Percentiles rank a stretch among this genome's conserved stretches.
Evolutionary conservation across 108 stramenopile species (phyloP).

Genomic region (Cyclotella cryptica): DNA sequence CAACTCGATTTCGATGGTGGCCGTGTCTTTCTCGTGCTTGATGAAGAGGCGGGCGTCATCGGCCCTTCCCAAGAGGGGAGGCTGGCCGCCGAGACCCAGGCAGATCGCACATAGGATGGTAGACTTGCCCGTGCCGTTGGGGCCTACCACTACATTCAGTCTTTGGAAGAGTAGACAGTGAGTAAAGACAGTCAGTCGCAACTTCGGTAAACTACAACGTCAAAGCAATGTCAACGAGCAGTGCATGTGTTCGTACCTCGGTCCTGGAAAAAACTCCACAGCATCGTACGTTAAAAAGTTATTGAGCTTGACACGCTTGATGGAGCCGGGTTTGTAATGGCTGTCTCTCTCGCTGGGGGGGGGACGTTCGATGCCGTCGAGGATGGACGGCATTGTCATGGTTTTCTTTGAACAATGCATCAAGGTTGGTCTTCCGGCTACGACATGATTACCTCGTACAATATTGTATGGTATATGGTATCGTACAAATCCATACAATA

Average conservation of each 20-base stretch:
- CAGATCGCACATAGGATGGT: conserved; percentile 94
- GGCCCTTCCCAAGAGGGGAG: conserved; percentile 89
- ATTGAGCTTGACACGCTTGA: conserved; percentile 67
- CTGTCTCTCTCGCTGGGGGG: conserved; percentile 51
- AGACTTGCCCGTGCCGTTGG: conserved; percentile 97
- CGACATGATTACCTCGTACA: too few relatives aligned
- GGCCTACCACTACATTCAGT: conserved; percentile 93
- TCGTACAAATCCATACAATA: too few relatives aligned
- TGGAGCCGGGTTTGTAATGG: conserved; percentile 81
- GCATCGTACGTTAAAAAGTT: conserved; percentile 83
- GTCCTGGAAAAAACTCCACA: conserved; percentile 75
- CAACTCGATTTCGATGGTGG: conserved; percentile 86
- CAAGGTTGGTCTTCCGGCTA: too few relatives aligned
- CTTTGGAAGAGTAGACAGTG: conserved; percentile 28
- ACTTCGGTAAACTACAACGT: not conserved
- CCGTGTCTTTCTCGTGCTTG: conserved; percentile 82
- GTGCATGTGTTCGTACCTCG: conserved; percentile 57
- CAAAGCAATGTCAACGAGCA: not conserved
- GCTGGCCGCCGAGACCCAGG: conserved; percentile 90
- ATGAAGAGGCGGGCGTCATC: conserved; percentile 87
- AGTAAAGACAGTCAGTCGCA: not conserved
- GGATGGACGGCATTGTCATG: not conserved
- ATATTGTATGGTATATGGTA: too few relatives aligned
- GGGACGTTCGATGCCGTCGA: conserved; percentile 41
- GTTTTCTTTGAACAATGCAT: not conserved